Evolutionary conservation across 106 monocot genomes (phyloP), one percentile per base, ranked within the genome.

Genomic region (Acorus gramineus): DNA sequence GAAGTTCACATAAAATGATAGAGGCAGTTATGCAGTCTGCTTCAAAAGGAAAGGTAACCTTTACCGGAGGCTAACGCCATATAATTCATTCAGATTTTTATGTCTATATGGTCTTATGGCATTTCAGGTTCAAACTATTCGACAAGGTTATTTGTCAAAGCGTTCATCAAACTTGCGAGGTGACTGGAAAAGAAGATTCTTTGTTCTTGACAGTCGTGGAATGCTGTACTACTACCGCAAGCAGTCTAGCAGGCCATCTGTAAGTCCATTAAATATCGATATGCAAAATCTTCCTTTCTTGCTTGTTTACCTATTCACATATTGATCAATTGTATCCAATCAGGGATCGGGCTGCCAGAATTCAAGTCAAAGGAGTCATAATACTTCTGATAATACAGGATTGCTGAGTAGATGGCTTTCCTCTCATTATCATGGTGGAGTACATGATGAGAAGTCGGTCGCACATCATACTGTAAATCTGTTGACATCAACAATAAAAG

Each of bases 91-190:
- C 6, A 28, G 28, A 28, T 28, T 28, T 43, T 64, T 50, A 59
- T 48, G 52, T 64, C 11, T 70, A 42, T 69, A 11, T 70, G 13
- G 67, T 78, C 11, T 44, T 11, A 43, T 11, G 13, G 42, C 49
- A 28, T 70, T 84, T 52, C 71, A 92, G 98, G 92, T 99, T 56
- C 85, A 99, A 82, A 92, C 98, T 5, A 99, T 99, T 80, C 78
- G 98, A n/a, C 98, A 99, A 78, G 98, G 98, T 49, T 99, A 99
- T 62, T 88, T 99, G 8, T 99, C 98, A n/a, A 99, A 99, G 70
- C 76, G 98, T 47, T 99, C 98, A 71, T 99, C 98, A 73, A 99
- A 92, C 67, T 60, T 99, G 67, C 83, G 98, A 83, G 98, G 85
- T 67, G 98, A 99, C 53, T 99, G 98, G 98, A 99, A 99, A 69